Evolutionary conservation across 331 rosid species (phyloP), one percentile per base, ranked within the genome.

Genomic region (Acacia concinna): DNA sequence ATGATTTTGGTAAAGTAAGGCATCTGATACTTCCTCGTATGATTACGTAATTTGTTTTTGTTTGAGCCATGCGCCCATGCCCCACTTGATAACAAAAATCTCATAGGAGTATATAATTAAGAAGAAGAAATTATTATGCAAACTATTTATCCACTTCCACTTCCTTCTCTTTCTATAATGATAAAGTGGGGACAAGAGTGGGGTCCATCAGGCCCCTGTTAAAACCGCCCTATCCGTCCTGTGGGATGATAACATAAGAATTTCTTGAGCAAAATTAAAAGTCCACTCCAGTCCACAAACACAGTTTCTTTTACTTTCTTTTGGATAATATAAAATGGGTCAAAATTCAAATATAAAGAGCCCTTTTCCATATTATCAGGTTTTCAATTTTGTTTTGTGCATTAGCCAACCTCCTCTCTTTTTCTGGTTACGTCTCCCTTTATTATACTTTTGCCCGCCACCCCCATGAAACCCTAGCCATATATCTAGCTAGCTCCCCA

Each of bases 391-490:
- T 64, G 2, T 32, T 32, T 32, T 31, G 43, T 32, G 69, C 41
- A 21, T 14, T 1, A 12, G 27, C 43, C 69, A 31, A 28, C 27
- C 38, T 18, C 35, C 1, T 21, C 43, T 7, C 20, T 38, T 12
- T 5, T 38, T 13, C 32, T 9, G 32, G 51, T 21, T 68, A 68
- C 73, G 73, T 40, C 73, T 38, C 0, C 73, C 52, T 68, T 41
- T 23, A 68, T 38, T 21, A 68, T 41, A 37, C 73, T 67, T n/a
- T n/a, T 8, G 9, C 44, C 27, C 8, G 9, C 44, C 52, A 46
- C 52, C 18, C 1, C 46, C 71, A 66, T 66, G 47, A 37, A 66
- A 66, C 49, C 71, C 71, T 66, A 66, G 71, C 21, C 18, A 59
- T 64, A 12, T n/a, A n/a, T 12, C 71, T 25, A 23, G 17, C 15